Evolutionary conservation across 225 moss, liverwort and hornwort genomes (phyloP).

Genomic region (Sphagnum contortum): DNA sequence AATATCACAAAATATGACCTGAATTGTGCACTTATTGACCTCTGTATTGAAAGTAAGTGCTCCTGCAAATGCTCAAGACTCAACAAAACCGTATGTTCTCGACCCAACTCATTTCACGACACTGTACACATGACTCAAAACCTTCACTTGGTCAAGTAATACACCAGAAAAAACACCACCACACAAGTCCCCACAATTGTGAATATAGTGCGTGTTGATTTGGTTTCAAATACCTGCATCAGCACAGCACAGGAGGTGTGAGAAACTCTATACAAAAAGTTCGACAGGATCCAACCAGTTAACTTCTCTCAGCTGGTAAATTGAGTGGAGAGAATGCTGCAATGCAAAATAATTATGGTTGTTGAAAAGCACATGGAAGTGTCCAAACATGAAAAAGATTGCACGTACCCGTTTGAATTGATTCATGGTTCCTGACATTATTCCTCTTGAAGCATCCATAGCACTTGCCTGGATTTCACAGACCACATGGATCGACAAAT

Average conservation of each 20-base stretch:
- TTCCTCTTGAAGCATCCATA: constrained; percentile 83
- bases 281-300: neutral
- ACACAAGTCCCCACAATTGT: constrained; percentile 43
- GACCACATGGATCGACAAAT: neutral
- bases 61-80: too few species aligned
- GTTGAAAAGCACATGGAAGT: neutral
- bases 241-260: neutral
- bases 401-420: constrained; percentile 64
- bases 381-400: neutral
- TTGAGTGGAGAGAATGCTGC: neutral
- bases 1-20: too few species aligned
- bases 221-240: constrained; percentile 82
- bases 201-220: constrained; percentile 58
- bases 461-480: constrained; percentile 63
- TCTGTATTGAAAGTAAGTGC: too few species aligned
- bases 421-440: constrained; percentile 85
- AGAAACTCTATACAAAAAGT: constrained; percentile 1
- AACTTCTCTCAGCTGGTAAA: neutral
- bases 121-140: neutral
- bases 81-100: too few species aligned
- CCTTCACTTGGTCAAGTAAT: constrained; percentile 30
- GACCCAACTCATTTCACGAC: too few species aligned
- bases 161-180: constrained; percentile 29
- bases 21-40: too few species aligned
- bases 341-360: neutral